Base-by-base conservation (phyloP, 257 asterid species). In the Ligustrum vulgare region DNA sequence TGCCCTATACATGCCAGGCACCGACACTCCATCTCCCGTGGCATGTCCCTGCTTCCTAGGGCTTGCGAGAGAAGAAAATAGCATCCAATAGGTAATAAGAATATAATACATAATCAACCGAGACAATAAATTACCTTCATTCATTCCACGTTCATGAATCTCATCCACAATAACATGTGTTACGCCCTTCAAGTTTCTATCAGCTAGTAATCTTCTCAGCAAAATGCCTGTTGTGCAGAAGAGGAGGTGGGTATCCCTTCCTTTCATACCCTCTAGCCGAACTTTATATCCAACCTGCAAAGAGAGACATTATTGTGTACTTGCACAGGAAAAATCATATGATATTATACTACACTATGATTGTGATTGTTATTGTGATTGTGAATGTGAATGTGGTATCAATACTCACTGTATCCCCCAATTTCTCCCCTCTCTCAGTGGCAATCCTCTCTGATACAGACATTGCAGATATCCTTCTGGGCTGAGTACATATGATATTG, bases 191-290 rank as follows among this genome's bases (percentile, higher is more conserved):
- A 94, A 89, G 81, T 78, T 89, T 87, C 93, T 82, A 81, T 94
- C 98, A 49, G 90, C 87, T 72, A 88, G 84, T 74, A 94, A 86
- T 82, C 96, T 85, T 82, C 99, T 93, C 78, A 94, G 80, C 82
- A 94, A 85, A 86, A 94, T 92, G 80, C 99, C 99, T 28, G 99
- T 94, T 43, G 99, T 92, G 91, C 98, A 94, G 82, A 94, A 94
- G 73, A 94, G 96, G 76, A 94, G 98, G 87, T 81, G 99, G 72
- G 99, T 94, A 69, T 92, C 96, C 82, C 91, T 91, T 73, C 99
- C 98, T 85, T 88, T 94, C 82, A 91, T 77, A 74, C 99, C 98
- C 86, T 94, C 99, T 70, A 94, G 81, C 75, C 99, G 87, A 69
- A 94, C 98, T 89, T 91, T 94, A 86, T 88, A 94, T 36, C 99